phyloP scores from a whole-genome alignment of 1,139 yeast genomes.

The Ashbya aceris region DNA sequence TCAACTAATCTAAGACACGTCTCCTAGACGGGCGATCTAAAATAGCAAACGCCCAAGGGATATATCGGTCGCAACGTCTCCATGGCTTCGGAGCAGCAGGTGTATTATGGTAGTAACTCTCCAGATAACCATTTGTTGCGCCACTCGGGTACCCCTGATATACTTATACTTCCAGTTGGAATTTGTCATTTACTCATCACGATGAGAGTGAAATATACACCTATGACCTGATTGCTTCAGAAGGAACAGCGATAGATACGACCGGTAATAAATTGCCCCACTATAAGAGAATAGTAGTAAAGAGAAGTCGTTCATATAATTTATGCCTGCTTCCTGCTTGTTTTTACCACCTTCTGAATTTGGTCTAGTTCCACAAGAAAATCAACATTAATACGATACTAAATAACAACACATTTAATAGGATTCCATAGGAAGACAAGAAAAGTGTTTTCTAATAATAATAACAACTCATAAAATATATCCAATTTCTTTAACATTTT shows the following conservation, averaged over 20 bases:
- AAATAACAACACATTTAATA: slow-evolving; percentile 5
- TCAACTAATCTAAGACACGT: no score
- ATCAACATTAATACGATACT: slow-evolving; percentile 5
- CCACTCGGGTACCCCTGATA: not conserved
- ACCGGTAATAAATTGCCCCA: slow-evolving; percentile 1
- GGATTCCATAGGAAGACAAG: slow-evolving; percentile 5
- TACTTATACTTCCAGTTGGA: not conserved
- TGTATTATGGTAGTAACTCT: no score
- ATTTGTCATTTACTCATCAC: not conserved
- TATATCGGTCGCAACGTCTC: no score
- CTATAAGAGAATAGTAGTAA: slow-evolving; percentile 1
- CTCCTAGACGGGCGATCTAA: no score
- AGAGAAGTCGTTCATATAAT: slow-evolving; percentile 1
- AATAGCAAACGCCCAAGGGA: no score
- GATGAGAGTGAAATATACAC: not conserved
- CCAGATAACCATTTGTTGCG: no score
- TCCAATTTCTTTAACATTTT: slow-evolving; percentile 2
- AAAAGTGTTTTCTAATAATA: slow-evolving; percentile 5
- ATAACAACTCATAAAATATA: slow-evolving; percentile 5
- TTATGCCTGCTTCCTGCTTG: not conserved
- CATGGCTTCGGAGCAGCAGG: no score
- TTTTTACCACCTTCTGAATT: slow-evolving; percentile 1
- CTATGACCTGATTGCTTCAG: not conserved
- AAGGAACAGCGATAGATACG: slow-evolving; percentile 1
- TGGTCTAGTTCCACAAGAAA: slow-evolving; percentile 3